Percentiles rank a stretch among this genome's conserved stretches.
phyloP scores from a whole-genome alignment of 495 filamentous ascomycete species.

The Hypomontagnella monticulosa region DNA sequence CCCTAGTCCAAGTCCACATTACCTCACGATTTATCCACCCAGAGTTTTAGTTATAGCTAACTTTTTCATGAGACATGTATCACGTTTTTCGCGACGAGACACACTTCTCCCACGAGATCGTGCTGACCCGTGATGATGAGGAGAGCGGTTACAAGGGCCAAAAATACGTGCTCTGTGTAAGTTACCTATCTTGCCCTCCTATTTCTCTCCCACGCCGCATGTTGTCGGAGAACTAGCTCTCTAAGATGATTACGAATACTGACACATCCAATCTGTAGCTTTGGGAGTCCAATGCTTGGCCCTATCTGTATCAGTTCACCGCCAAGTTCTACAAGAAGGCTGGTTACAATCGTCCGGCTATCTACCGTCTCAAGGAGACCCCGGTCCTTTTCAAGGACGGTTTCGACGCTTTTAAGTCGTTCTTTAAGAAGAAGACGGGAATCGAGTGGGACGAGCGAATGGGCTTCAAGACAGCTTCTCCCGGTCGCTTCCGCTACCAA shows the following conservation, averaged over 20 bases:
- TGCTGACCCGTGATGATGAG: constrained; percentile 41
- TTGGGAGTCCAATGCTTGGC: constrained; percentile 57
- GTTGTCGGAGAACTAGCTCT: neutral
- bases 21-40: neutral
- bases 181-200: constrained; percentile 15
- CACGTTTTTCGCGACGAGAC: constrained; percentile 48
- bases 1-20: neutral
- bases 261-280: constrained; percentile 44
- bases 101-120: constrained; percentile 49
- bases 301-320: constrained; percentile 53
- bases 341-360: constrained; percentile 36
- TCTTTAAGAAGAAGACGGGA: constrained; percentile 66
- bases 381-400: constrained; percentile 47
- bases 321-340: constrained; percentile 50
- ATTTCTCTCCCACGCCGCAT: neutral
- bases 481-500: constrained; percentile 44
- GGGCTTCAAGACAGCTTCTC: constrained; percentile 9
- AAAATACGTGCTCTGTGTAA: constrained; percentile 49
- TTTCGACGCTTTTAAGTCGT: constrained; percentile 58
- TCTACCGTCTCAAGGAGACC: constrained; percentile 39
- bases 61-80: neutral
- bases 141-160: constrained; percentile 31
- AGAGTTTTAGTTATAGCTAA: neutral
- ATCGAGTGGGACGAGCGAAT: constrained; percentile 65
- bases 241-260: neutral